Evolutionary conservation across 768 basidiomycete genomes (phyloP), one percentile per base, ranked within the genome.

Genomic region (Phaeolepiota aurea): DNA sequence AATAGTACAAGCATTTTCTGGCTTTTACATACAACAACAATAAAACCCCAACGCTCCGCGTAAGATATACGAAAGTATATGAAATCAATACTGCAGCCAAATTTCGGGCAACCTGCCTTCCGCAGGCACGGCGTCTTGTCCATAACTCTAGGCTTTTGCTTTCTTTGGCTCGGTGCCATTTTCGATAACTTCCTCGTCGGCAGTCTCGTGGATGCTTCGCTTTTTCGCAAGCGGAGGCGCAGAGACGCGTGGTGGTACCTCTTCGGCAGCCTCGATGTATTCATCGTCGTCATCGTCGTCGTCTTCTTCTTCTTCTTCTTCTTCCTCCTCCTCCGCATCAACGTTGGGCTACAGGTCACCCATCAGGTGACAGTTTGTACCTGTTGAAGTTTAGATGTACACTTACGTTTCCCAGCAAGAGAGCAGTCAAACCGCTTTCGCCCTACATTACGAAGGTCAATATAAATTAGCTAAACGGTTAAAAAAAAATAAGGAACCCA

Each of bases 121-220:
- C n/a, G n/a, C n/a, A n/a, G n/a, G n/a, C n/a, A n/a, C n/a, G n/a
- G n/a, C n/a, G n/a, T n/a, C n/a, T n/a, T n/a, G n/a, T n/a, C n/a
- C n/a, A 28, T 28, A 28, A 7, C 25, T 7, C 58, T 54, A 69
- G 12, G 67, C 62, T 45, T 65, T 69, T 43, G 58, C 56, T 50
- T 68, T 68, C 59, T 71, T 68, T 25, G 54, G 7, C 15, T 35
- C 18, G 33, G 7, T n/a, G 9, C 33, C 33, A 35, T 35, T 35
- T 5, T 54, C 59, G 19, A 51, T 56, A 20, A 46, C 54, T 30
- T 54, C 38, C 20, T 43, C 60, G 11, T 53, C 51, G 15, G 32
- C 51, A 14, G 59, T 51, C 20, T 68, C 60, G 13, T 63, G 57
- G 40, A 60, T 56, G 5, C 48, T 48, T 42, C 66, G 61, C 50